These are phyloP conservation scores for Paraphoma sp. DNA, from an alignment of 2,329 filamentous ascomycete genomes.

Conservation along the genomic window DNA sequence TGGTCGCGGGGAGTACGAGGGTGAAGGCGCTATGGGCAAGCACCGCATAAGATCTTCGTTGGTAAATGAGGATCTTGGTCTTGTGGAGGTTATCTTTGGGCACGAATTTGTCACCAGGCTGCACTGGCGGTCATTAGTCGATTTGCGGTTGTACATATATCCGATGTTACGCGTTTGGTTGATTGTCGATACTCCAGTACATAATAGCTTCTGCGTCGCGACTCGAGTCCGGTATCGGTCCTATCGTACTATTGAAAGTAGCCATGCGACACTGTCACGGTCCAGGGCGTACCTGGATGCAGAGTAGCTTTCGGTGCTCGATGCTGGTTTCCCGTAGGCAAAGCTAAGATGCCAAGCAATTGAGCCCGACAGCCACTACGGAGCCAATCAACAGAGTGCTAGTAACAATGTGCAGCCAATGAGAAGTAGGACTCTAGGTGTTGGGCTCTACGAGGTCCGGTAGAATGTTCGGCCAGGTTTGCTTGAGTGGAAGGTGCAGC, in stretches of 20 bases:
- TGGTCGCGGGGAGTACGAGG: constrained; percentile 47
- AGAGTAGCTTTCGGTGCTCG: too few relatives aligned
- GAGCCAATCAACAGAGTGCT: too few relatives aligned
- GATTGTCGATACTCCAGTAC: neutral
- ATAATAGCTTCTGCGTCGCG: too few relatives aligned
- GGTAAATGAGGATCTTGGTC: neutral
- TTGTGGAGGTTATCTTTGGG: neutral
- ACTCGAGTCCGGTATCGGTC: too few relatives aligned
- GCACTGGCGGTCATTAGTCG: neutral
- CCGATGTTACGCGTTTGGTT: neutral
- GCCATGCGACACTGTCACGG: too few relatives aligned
- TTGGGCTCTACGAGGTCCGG: neutral
- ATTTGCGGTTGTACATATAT: constrained; percentile 7
- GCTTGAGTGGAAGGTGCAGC: constrained; percentile 21
- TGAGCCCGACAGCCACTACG: too few relatives aligned
- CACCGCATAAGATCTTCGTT: constrained; percentile 16
- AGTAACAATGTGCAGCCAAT: too few relatives aligned
- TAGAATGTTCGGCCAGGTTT: constrained; percentile 9
- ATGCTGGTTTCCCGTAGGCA: too few relatives aligned
- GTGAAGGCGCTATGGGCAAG: constrained; percentile 33
- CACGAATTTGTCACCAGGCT: neutral
- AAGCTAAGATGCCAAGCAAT: too few relatives aligned
- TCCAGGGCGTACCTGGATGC: too few relatives aligned
- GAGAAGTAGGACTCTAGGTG: too few relatives aligned
- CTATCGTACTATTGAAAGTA: too few relatives aligned